Percentiles rank a stretch among this genome's conserved stretches.
Conservation (phyloP, 495 filamentous ascomycete genomes). For the Neurospora sp. region DNA sequence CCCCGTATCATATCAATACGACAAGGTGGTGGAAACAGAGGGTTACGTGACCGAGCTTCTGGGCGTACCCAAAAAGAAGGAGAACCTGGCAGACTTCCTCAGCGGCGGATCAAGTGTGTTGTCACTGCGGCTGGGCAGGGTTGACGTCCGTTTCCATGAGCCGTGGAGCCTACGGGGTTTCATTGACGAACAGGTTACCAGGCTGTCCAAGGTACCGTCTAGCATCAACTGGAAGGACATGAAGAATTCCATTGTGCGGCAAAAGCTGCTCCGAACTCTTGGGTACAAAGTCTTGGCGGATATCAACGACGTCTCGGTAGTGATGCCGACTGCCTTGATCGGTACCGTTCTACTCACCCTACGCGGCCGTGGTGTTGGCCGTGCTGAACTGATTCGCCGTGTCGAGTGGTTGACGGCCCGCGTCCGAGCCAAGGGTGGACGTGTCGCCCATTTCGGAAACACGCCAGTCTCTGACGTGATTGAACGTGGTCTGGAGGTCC, state of each 20-base stretch:
- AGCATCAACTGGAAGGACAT: constrained; percentile 29
- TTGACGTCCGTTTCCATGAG: constrained; percentile 92
- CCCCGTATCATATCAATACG: constrained; percentile 93
- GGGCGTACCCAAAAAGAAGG: constrained; percentile 87
- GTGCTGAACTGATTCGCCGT: constrained; percentile 70
- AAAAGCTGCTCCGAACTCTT: constrained; percentile 66
- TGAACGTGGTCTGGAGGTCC: constrained; percentile 78
- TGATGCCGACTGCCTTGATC: constrained; percentile 94
- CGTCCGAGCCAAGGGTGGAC: constrained; percentile 73
- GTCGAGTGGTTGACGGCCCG: constrained; percentile 84
- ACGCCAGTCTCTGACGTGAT: constrained; percentile 72
- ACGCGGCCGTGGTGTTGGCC: constrained; percentile 84
- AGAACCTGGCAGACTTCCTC: constrained; percentile 82
- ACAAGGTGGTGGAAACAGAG: constrained; percentile 97
- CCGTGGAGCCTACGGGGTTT: constrained; percentile 84
- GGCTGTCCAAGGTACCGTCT: constrained; percentile 30
- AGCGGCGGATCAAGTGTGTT: constrained; percentile 75
- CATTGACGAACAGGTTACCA: constrained; percentile 59
- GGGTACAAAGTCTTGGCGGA: constrained; percentile 87
- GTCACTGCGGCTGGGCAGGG: constrained; percentile 77
- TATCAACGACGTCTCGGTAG: constrained; percentile 91
- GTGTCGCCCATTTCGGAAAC: constrained; percentile 86
- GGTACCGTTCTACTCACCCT: constrained; percentile 90
- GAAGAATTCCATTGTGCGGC: constrained; percentile 34
- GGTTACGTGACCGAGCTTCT: constrained; percentile 91